Conservation (phyloP, 148 eudicot genomes). For the Rhododendron kiyosumense region DNA sequence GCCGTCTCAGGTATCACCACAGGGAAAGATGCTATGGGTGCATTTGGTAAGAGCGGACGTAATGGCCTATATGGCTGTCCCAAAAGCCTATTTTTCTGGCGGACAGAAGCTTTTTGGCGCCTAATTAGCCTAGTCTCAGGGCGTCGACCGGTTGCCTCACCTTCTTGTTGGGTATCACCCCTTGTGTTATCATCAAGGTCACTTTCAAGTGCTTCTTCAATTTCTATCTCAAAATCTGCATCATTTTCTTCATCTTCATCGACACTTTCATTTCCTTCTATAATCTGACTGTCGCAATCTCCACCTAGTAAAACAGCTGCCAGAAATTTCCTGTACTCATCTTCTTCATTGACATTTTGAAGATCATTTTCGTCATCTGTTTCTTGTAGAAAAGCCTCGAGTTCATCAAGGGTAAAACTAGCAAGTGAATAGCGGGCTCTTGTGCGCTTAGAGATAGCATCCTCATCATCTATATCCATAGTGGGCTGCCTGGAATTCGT, state of each 20-base stretch:
- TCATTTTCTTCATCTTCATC: conserved; percentile 98
- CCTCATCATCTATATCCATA: conserved; percentile 55
- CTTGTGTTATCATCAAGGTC: conserved; percentile 54
- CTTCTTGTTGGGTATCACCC: conserved; percentile 23
- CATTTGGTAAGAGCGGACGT: conserved; percentile 61
- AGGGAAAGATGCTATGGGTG: conserved; percentile 38
- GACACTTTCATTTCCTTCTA: conserved; percentile 46
- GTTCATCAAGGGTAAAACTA: conserved; percentile 87
- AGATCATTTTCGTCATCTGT: conserved; percentile 89
- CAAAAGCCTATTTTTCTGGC: conserved; percentile 26
- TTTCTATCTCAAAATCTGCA: conserved; percentile 94
- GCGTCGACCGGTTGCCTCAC: conserved; percentile 49
- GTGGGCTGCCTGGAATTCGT: conserved; percentile 15
- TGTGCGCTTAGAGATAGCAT: conserved; percentile 87
- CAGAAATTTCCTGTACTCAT: conserved; percentile 92
- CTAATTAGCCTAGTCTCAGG: conserved; percentile 75
- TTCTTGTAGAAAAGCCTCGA: conserved; percentile 96
- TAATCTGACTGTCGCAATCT: conserved; percentile 37
- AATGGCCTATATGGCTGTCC: conserved; percentile 47
- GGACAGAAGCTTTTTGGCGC: conserved; percentile 35
- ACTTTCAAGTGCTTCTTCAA: conserved; percentile 96
- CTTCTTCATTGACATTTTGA: conserved; percentile 91
- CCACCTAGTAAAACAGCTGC: conserved; percentile 79
- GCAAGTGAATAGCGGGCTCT: conserved; percentile 98
- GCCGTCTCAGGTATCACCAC: conserved; percentile 24